Evolutionary conservation across 139 green algal species (phyloP).

Genomic region (Volvox africanus): DNA sequence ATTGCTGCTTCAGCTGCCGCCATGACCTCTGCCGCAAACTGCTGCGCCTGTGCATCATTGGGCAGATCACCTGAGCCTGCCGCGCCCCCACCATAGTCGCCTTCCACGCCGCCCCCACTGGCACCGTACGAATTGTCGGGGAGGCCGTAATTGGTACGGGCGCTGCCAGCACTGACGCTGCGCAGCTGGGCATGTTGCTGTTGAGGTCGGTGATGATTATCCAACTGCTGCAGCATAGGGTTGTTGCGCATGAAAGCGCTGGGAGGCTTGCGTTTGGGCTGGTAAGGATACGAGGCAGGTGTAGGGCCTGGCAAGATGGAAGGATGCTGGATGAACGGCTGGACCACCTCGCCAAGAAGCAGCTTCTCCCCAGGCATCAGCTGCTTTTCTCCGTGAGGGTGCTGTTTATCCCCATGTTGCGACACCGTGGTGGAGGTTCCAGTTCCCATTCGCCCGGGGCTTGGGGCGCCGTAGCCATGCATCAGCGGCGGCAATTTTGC

Average conservation of each 20-base stretch:
- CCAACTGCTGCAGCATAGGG: conserved; percentile 25
- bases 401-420: neutral
- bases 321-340: neutral
- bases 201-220: neutral
- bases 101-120: neutral
- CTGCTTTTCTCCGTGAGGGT: neutral
- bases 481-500: conserved; percentile 19
- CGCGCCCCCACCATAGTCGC: neutral
- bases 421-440: neutral
- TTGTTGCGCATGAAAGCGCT: conserved; percentile 50
- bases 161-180: neutral
- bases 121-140: neutral
- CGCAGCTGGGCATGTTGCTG: neutral
- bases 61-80: neutral
- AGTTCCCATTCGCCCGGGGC: neutral
- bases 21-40: neutral
- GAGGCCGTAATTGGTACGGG: neutral
- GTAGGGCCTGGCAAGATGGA: conserved; percentile 1
- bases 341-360: neutral
- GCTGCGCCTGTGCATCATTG: neutral
- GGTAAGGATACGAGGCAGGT: conserved; percentile 27
- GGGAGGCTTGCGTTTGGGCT: conserved; percentile 38
- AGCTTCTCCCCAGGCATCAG: neutral
- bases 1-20: conserved; percentile 9
- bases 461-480: neutral